A percentile compares a stretch with the other conserved stretches of the same genome.
Conservation (phyloP, 495 filamentous ascomycete genomes). For the Beverwykella pulmonaria region DNA sequence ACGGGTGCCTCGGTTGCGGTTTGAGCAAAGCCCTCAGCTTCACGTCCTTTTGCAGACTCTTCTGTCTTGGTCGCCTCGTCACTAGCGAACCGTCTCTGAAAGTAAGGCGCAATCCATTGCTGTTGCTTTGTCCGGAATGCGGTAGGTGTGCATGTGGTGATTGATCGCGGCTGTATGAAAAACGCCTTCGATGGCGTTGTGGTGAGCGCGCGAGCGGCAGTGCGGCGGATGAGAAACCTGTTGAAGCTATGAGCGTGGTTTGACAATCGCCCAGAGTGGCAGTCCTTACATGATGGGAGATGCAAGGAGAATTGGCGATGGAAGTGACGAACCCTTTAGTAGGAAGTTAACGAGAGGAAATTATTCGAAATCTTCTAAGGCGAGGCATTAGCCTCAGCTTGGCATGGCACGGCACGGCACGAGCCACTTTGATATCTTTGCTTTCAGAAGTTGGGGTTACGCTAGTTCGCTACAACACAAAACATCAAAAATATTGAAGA, state of each 20-base stretch:
- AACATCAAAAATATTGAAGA: too few species aligned
- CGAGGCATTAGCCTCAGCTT: background rate
- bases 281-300: conserved; percentile 18
- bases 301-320: background rate
- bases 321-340: background rate
- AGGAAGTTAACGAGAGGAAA: background rate
- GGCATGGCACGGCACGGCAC: background rate
- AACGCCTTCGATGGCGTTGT: conserved; percentile 51
- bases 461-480: too few species aligned
- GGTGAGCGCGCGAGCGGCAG: conserved; percentile 47
- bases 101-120: conserved; percentile 33
- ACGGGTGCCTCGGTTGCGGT: conserved; percentile 27
- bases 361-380: background rate
- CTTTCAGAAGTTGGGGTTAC: too few species aligned
- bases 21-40: conserved; percentile 32
- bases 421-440: too few species aligned
- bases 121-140: conserved; percentile 35
- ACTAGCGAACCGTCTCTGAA: conserved; percentile 53
- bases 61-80: conserved; percentile 44
- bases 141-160: conserved; percentile 44
- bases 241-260: background rate
- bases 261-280: background rate
- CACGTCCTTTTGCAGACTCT: background rate
- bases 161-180: conserved; percentile 50
- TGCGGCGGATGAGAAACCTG: conserved; percentile 42